Conservation (phyloP, 805 yeast genomes). For the Wickerhamiella dianesei region DNA sequence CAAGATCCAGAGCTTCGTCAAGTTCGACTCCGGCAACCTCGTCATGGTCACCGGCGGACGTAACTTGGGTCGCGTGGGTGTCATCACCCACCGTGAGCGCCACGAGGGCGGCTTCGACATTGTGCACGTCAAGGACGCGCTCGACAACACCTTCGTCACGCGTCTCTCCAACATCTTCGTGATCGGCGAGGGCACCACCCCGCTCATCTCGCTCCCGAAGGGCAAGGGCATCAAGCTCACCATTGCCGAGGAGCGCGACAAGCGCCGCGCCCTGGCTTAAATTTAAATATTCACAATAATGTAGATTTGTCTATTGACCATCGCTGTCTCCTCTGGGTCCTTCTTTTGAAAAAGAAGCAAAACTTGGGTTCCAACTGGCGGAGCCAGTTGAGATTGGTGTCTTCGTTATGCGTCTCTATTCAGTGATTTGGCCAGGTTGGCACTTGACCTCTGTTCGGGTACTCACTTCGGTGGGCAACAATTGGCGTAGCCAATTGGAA, state of each 20-base stretch:
- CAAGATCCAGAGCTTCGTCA: conserved; percentile 78
- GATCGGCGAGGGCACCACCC: conserved; percentile 92
- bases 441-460: too few relatives aligned
- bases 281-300: background rate
- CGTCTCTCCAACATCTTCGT: conserved; percentile 87
- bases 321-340: too few relatives aligned
- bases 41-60: conserved; percentile 96
- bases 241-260: conserved; percentile 96
- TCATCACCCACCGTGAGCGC: conserved; percentile 88
- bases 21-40: conserved; percentile 84
- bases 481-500: too few relatives aligned
- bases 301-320: too few relatives aligned
- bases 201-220: conserved; percentile 91
- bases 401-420: too few relatives aligned
- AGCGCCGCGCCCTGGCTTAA: conserved; percentile 63
- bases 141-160: conserved; percentile 91
- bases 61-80: conserved; percentile 97
- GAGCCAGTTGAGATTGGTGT: too few relatives aligned
- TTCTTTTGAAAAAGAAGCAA: too few relatives aligned
- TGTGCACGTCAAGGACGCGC: conserved; percentile 89
- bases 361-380: too few relatives aligned
- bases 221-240: conserved; percentile 97
- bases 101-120: conserved; percentile 98
- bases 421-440: too few relatives aligned
- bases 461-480: too few relatives aligned